Evolutionary conservation across 2,329 filamentous ascomycete genomes (phyloP), one percentile per base, ranked within the genome.

Genomic region (Microsporum canis): DNA sequence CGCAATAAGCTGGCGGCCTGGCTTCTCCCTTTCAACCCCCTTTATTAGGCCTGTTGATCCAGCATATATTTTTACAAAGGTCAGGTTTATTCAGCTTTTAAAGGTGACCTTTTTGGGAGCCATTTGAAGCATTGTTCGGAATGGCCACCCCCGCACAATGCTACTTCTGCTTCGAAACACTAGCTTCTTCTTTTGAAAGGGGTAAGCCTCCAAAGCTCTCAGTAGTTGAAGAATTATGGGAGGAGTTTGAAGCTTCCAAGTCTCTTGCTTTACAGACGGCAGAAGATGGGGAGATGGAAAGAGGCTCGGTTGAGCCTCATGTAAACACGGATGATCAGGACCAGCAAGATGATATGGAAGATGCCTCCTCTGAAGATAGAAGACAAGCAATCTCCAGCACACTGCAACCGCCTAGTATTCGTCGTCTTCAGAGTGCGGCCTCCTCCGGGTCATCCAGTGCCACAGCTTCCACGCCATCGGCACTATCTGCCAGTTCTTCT

Each of bases 81-180:
- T 55, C 31, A 17, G 31, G 29, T 3, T 34, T 55, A 31, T 14
- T 55, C 51, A 36, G 31, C 31, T 51, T 12, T 12, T 51, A 23
- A 23, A 1, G 17, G 17, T 1, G 17, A 23, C 17, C 17, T 23
- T 23, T 23, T 23, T 23, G 17, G 17, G 17, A 23, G 17, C 17
- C 17, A 23, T 23, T 23, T 23, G 17, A 23, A 23, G 17, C 17
- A 23, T 23, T 23, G 17, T 34, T 53, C 27, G n/a, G 51, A 51
- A 97, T 97, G 92, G 92, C 94, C 57, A 87, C 88, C 61, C 76
- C 83, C 68, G 87, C 86, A 63, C 92, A 97, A 76, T 96, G 91
- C 75, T 85, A 92, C 70, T 91, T 87, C 75, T 96, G 91, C 79
- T 97, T 99, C 79, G 94, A 99, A 76, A 81, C 81, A 45, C 84